phyloP scores from a whole-genome alignment of 768 basidiomycete species.

The Leccinum truebloodii region DNA sequence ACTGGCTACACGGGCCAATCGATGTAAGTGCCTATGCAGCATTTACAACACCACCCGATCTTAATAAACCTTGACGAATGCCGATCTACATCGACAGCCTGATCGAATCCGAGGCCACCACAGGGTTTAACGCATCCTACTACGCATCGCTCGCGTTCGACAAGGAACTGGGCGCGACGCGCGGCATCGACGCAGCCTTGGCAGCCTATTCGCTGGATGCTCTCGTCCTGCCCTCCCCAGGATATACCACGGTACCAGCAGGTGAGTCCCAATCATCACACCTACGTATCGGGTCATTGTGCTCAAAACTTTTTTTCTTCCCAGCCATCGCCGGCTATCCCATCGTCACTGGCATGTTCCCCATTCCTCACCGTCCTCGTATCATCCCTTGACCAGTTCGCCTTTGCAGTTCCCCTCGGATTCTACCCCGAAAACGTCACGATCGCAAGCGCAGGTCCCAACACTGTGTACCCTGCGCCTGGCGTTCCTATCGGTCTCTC shows the following conservation, averaged over 20 bases:
- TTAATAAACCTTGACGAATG: too few species aligned
- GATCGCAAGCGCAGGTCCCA: constrained; percentile 36
- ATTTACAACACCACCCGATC: background rate
- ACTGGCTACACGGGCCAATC: constrained; percentile 37
- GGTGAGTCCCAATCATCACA: constrained; percentile 5
- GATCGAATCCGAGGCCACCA: constrained; percentile 28
- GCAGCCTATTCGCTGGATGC: constrained; percentile 48
- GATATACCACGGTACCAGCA: constrained; percentile 21
- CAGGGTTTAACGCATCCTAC: constrained; percentile 35
- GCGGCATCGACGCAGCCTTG: constrained; percentile 56
- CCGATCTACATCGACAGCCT: constrained; percentile 11
- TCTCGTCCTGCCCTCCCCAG: constrained; percentile 45
- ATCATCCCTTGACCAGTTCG: background rate
- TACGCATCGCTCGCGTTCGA: constrained; percentile 47
- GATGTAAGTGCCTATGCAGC: constrained; percentile 32
- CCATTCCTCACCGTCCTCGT: background rate
- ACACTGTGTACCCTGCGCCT: constrained; percentile 36
- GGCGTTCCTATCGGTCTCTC: constrained; percentile 43
- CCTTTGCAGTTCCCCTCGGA: constrained; percentile 36
- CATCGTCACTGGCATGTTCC: constrained; percentile 31
- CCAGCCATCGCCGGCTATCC: constrained; percentile 39
- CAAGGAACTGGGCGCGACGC: constrained; percentile 47
- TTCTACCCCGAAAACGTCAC: constrained; percentile 38
- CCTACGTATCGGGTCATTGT: background rate
- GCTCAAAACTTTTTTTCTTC: background rate